These are phyloP conservation scores for Alternaria burnsii DNA, from an alignment of 2,329 filamentous ascomycete genomes.

Conservation along the genomic window DNA sequence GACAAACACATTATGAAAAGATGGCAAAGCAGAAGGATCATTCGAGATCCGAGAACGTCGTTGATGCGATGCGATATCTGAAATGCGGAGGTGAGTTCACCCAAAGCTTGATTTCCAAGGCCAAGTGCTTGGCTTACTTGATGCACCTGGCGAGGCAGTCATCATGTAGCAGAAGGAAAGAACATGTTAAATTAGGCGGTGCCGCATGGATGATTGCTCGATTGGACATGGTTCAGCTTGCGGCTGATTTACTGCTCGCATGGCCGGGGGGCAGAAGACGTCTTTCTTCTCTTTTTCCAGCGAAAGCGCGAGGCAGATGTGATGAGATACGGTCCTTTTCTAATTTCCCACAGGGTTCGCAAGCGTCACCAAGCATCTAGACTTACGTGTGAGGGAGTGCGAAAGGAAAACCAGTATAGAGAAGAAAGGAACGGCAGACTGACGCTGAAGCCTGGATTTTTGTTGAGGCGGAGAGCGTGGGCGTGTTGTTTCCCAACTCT, in stretches of 20 bases:
- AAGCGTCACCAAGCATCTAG: no score
- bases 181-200: background rate
- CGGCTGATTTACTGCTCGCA: background rate
- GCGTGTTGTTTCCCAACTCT: background rate
- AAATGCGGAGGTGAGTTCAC: background rate
- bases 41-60: background rate
- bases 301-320: background rate
- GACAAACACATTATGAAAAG: conserved; percentile 1
- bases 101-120: background rate
- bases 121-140: background rate
- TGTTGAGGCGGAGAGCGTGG: background rate
- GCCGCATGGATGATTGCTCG: background rate
- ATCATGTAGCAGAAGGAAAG: background rate
- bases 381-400: background rate
- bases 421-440: no score
- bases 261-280: background rate
- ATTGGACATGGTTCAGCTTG: background rate
- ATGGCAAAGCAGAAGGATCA: background rate
- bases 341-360: no score
- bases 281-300: background rate
- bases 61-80: background rate
- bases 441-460: background rate
- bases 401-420: no score
- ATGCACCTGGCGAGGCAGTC: background rate
- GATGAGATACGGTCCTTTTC: background rate